Evolutionary conservation across 305 asterid species (phyloP).

Genomic region (Fraxinus xanthoxyloides): DNA sequence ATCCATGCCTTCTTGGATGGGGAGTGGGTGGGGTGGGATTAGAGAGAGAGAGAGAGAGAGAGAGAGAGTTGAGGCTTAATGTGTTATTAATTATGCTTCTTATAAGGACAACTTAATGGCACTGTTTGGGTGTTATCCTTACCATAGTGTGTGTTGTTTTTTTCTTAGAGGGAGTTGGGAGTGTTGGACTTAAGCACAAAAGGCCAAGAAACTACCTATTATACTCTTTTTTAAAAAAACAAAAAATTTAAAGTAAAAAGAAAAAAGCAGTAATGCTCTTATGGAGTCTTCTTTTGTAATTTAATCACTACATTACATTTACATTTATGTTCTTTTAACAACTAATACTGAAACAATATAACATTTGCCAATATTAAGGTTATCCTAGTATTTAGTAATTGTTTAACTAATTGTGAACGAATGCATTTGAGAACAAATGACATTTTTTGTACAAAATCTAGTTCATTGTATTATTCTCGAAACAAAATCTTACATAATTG

Average conservation of each 20-base stretch:
- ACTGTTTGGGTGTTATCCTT: conserved; percentile 18
- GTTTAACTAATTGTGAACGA: background rate
- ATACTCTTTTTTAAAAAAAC: background rate
- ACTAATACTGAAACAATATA: background rate
- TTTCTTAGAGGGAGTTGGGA: conserved; percentile 8
- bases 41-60: background rate
- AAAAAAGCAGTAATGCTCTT: background rate
- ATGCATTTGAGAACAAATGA: background rate
- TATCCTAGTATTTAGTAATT: background rate
- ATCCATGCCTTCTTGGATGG: conserved; percentile 42
- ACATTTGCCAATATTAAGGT: background rate
- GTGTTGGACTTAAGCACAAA: conserved; percentile 46
- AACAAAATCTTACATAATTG: background rate
- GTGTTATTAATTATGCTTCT: background rate
- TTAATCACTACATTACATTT: background rate
- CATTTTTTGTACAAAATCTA: background rate
- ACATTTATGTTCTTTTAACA: background rate
- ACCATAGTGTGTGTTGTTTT: background rate
- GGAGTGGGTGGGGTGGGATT: background rate
- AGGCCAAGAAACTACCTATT: conserved; percentile 34
- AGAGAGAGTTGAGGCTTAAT: background rate
- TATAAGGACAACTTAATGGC: background rate
- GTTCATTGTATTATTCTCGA: background rate
- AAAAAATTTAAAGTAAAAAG: background rate
- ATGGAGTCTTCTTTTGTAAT: background rate